Base-by-base conservation (phyloP, 208 protist species). In the Angomonas desouzai region DNA sequence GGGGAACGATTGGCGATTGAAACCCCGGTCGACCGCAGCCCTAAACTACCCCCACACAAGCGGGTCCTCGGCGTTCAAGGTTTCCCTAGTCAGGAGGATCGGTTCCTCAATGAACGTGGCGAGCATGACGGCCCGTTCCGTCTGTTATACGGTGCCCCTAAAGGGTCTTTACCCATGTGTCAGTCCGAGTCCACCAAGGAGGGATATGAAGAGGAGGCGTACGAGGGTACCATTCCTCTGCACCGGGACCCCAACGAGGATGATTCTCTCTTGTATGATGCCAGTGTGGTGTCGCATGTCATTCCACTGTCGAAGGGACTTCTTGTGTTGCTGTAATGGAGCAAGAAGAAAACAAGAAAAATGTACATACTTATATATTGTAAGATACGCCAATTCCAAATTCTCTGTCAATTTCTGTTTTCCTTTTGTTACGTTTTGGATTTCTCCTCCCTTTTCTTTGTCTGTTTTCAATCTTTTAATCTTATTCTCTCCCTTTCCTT, bases 381-480 rank as follows among this genome's bases (percentile, higher is more conserved):
- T 23, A 22, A 13, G 23, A 51, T 25, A n/a, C 4, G 2, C n/a
- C n/a, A n/a, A n/a, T n/a, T n/a, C n/a, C 27, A 10, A 48, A 20
- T 29, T 60, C 11, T 59, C 36, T 29, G 22, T 57, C 45, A 28
- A 22, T 65, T 33, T 36, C 30, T 23, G 47, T 49, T 33, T 13
- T 40, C 13, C 36, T 32, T 36, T 2, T 58, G 43, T 48, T 38
- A 10, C 18, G n/a, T 23, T n/a, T 23, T 55, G 10, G 28, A 18
- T 32, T 20, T 33, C 53, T n/a, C n/a, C n/a, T n/a, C n/a, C n/a
- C n/a, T n/a, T n/a, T 66, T 55, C 22, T 66, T 55, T 66, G 18
- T 57, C 34, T 58, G 2, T 55, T 28, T 28, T 48, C 16, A 16
- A 48, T 28, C 25, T 27, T 57, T 48, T 57, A 49, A 22, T 58